A percentile compares a stretch with the other conserved stretches of the same genome.
Evolutionary conservation across 352 stramenopile genomes (phyloP).

Genomic region (Pythium monospermum): DNA sequence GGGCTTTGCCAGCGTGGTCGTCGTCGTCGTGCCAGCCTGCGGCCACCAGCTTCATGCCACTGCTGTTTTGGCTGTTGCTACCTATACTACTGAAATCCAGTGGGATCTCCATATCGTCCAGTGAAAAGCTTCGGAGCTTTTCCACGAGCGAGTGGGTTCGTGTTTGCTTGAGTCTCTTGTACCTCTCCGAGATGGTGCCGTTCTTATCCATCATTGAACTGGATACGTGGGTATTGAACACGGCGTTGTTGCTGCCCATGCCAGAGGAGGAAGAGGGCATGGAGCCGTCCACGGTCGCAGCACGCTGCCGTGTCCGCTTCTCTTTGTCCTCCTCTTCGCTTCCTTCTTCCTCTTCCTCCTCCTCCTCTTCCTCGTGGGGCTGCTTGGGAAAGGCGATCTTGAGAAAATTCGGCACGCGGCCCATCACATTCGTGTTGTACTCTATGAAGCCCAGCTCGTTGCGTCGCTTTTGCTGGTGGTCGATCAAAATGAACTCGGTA

Average conservation of each 20-base stretch:
- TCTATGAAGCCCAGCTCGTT: slow-evolving; percentile 73
- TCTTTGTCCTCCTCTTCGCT: no score
- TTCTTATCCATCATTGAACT: slow-evolving; percentile 42
- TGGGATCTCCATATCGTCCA: slow-evolving; percentile 46
- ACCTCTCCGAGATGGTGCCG: slow-evolving; percentile 54
- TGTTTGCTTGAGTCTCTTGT: slow-evolving; percentile 47
- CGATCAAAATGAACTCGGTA: slow-evolving; percentile 79
- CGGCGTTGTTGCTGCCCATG: slow-evolving; percentile 36
- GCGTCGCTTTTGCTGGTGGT: slow-evolving; percentile 63
- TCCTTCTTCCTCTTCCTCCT: slow-evolving; percentile 10
- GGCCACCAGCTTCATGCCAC: slow-evolving; percentile 5
- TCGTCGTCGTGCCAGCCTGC: slow-evolving; percentile 48
- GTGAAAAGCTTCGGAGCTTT: slow-evolving; percentile 44
- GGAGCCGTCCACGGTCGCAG: slow-evolving; percentile 12
- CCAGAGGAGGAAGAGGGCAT: no score
- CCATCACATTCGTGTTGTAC: slow-evolving; percentile 79
- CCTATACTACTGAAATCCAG: no score
- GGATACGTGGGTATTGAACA: slow-evolving; percentile 38
- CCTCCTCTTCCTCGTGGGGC: slow-evolving; percentile 8
- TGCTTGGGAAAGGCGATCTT: slow-evolving; percentile 53
- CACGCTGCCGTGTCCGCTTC: slow-evolving; percentile 7
- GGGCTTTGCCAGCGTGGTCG: slow-evolving; percentile 30
- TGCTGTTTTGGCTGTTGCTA: no score
- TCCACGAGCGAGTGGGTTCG: slow-evolving; percentile 47
- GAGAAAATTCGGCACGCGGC: slow-evolving; percentile 67